Evolutionary conservation across 2,329 filamentous ascomycete genomes (phyloP).

Genomic region (Zalaria obscura): DNA sequence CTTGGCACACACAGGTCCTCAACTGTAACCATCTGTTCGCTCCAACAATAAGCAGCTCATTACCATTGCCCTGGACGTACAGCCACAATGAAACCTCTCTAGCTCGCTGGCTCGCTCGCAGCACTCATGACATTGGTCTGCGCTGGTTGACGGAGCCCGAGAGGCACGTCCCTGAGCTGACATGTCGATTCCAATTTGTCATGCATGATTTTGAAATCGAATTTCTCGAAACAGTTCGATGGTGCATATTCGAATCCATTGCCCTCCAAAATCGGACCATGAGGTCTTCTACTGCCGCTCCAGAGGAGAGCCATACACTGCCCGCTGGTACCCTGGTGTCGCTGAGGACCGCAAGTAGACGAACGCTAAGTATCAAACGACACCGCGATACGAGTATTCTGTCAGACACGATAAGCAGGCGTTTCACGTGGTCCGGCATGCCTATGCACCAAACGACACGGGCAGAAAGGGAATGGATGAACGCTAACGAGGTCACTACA

Average conservation of each 20-base stretch:
- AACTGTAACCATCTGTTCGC: neutral
- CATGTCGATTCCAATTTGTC: neutral
- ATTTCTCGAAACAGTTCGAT: neutral
- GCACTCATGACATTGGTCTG: neutral
- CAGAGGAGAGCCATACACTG: neutral
- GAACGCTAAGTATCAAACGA: neutral
- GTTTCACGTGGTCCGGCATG: neutral
- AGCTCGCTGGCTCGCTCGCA: neutral
- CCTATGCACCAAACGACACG: neutral
- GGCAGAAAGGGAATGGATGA: neutral
- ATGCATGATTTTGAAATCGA: neutral
- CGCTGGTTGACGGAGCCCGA: neutral
- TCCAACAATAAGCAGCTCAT: neutral
- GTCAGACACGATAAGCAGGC: neutral
- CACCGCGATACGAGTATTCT: neutral
- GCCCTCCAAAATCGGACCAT: neutral
- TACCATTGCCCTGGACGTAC: neutral
- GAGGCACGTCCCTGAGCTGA: neutral
- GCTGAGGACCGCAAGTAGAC: neutral
- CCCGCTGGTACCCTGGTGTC: neutral
- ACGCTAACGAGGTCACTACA: neutral
- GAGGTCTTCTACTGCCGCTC: neutral
- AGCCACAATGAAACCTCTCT: neutral
- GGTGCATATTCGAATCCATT: neutral
- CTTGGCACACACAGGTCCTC: neutral